Percentiles rank a stretch among this genome's conserved stretches.
Conservation (phyloP, 345 rosid genomes). For the Acer campestre region DNA sequence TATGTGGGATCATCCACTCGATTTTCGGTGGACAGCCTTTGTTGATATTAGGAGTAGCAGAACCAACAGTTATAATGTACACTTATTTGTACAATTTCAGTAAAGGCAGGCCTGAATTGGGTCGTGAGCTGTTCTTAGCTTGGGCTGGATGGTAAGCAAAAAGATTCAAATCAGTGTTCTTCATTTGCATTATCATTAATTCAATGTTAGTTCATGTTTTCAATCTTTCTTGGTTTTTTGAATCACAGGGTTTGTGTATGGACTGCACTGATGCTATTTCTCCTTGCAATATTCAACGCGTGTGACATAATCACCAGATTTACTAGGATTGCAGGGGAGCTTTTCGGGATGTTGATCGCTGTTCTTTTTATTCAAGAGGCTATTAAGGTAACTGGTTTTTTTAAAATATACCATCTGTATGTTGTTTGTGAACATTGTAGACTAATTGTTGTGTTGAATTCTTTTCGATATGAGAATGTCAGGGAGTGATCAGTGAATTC, state of each 20-base stretch:
- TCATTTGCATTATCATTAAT: neutral
- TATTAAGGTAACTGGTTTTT: slow-evolving; percentile 49
- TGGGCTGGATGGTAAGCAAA: slow-evolving; percentile 78
- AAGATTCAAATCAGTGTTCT: neutral
- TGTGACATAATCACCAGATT: slow-evolving; percentile 60
- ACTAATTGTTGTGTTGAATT: neutral
- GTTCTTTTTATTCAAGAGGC: slow-evolving; percentile 87
- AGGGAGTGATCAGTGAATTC: slow-evolving; percentile 76
- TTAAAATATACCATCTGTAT: no score
- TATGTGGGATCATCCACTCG: slow-evolving; percentile 80
- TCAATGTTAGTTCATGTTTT: no score
- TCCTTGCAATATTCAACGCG: slow-evolving; percentile 71
- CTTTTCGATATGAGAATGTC: slow-evolving; percentile 17
- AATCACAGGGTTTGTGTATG: slow-evolving; percentile 69
- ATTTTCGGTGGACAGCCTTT: slow-evolving; percentile 87
- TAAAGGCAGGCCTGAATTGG: slow-evolving; percentile 54
- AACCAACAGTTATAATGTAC: slow-evolving; percentile 88
- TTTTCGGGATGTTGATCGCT: slow-evolving; percentile 78
- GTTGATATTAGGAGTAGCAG: slow-evolving; percentile 85
- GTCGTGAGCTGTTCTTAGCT: slow-evolving; percentile 61
- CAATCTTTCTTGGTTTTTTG: neutral
- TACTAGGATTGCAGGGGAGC: slow-evolving; percentile 77
- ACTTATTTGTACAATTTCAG: slow-evolving; percentile 76
- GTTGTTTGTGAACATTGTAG: neutral
- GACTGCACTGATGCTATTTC: slow-evolving; percentile 62